Evolutionary conservation across 768 basidiomycete species (phyloP).

Genomic region (Leccinellum luteum): DNA sequence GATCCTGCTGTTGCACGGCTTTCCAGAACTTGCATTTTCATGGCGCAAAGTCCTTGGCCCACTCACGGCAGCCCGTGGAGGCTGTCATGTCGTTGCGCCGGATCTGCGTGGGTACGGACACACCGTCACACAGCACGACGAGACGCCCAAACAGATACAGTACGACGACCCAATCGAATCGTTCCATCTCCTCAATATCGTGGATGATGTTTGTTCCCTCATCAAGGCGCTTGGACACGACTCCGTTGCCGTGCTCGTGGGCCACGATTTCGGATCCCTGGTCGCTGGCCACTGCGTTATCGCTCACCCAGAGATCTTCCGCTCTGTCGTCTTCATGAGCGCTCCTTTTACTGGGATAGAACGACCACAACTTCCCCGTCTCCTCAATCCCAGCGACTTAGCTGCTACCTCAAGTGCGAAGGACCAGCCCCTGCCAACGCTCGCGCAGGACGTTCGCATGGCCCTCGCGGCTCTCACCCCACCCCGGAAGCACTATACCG

Average conservation of each 20-base stretch:
- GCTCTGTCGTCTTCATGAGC: slow-evolving; percentile 57
- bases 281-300: slow-evolving; percentile 54
- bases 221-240: slow-evolving; percentile 49
- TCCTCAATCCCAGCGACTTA: slow-evolving; percentile 1
- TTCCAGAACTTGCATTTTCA: slow-evolving; percentile 64
- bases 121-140: slow-evolving; percentile 27
- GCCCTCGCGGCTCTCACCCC: slow-evolving; percentile 42
- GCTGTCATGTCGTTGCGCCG: slow-evolving; percentile 62
- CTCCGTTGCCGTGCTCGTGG: slow-evolving; percentile 48
- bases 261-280: slow-evolving; percentile 59
- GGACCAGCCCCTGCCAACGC: slow-evolving; percentile 10
- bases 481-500: slow-evolving; percentile 56
- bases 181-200: slow-evolving; percentile 50
- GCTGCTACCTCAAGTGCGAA: slow-evolving; percentile 1
- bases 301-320: slow-evolving; percentile 55
- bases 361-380: slow-evolving; percentile 18
- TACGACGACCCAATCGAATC: slow-evolving; percentile 51
- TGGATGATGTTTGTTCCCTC: slow-evolving; percentile 50
- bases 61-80: slow-evolving; percentile 38
- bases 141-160: slow-evolving; percentile 17
- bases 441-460: slow-evolving; percentile 4
- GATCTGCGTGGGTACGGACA: slow-evolving; percentile 59
- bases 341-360: slow-evolving; percentile 51
- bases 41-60: slow-evolving; percentile 60
- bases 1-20: slow-evolving; percentile 60